Evolutionary conservation across 169 alveolate species (phyloP).

Genomic region (Eimeria sp.): DNA sequence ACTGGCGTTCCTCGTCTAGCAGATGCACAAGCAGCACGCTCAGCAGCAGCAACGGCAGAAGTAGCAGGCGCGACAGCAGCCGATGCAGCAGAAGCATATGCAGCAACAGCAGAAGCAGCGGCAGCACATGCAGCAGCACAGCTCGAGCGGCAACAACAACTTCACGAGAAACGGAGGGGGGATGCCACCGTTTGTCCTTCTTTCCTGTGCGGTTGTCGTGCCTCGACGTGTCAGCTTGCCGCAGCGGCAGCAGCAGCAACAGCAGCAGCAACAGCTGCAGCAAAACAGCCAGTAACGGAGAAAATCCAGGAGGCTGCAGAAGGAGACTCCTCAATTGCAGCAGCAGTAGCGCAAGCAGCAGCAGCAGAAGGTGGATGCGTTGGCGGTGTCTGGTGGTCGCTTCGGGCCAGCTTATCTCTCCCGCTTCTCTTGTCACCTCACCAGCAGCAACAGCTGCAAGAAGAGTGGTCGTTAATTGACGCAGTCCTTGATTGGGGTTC

Average conservation of each 20-base stretch:
- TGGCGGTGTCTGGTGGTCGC: slow-evolving; percentile 5
- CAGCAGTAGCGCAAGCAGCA: slow-evolving; percentile 11
- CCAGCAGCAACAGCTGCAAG: slow-evolving; percentile 25
- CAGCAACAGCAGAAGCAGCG: slow-evolving; percentile 8
- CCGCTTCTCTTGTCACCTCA: neutral
- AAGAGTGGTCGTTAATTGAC: neutral
- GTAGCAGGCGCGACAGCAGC: slow-evolving; percentile 84
- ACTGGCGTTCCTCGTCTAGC: slow-evolving; percentile 85
- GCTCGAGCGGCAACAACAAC: slow-evolving; percentile 20
- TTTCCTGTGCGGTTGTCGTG: slow-evolving; percentile 19
- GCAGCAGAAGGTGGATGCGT: slow-evolving; percentile 1
- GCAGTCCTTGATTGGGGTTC: slow-evolving; percentile 9
- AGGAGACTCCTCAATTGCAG: slow-evolving; percentile 27
- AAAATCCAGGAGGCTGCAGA: slow-evolving; percentile 33
- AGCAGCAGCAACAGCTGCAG: slow-evolving; percentile 90
- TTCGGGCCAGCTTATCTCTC: neutral
- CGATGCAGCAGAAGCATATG: neutral
- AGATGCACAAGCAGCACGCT: slow-evolving; percentile 85
- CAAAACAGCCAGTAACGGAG: slow-evolving; percentile 59
- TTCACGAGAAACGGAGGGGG: slow-evolving; percentile 7
- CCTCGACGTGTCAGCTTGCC: slow-evolving; percentile 7
- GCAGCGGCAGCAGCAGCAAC: slow-evolving; percentile 88
- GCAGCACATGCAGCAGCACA: slow-evolving; percentile 6
- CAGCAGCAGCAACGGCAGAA: slow-evolving; percentile 85
- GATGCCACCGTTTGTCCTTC: slow-evolving; percentile 25